Evolutionary conservation across 192 early-diverging fungal species (phyloP).

Genomic region (Geranomyces michiganensis): DNA sequence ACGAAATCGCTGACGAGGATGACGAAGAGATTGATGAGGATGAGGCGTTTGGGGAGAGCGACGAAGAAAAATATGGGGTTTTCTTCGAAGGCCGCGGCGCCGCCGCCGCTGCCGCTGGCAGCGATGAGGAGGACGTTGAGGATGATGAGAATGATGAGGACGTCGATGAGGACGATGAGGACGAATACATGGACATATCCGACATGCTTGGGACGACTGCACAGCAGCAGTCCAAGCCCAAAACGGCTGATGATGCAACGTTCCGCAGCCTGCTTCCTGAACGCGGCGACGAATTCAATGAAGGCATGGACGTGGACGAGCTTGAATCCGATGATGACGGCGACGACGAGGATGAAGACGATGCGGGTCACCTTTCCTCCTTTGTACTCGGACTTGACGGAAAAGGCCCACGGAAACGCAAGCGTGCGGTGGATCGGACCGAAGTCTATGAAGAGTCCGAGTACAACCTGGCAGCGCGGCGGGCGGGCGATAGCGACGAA

Average conservation of each 20-base stretch:
- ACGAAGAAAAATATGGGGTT: slow-evolving; percentile 80
- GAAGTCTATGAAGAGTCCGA: slow-evolving; percentile 77
- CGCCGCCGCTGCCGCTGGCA: not conserved
- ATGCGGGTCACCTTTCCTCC: slow-evolving; percentile 25
- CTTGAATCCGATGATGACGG: slow-evolving; percentile 15
- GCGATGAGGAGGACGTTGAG: slow-evolving; percentile 31
- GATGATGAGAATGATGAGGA: slow-evolving; percentile 44
- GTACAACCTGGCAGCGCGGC: slow-evolving; percentile 54
- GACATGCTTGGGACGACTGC: slow-evolving; percentile 27
- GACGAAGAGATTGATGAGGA: slow-evolving; percentile 95
- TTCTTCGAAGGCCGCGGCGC: slow-evolving; percentile 59
- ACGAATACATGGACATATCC: slow-evolving; percentile 57
- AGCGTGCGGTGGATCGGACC: slow-evolving; percentile 57
- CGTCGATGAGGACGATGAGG: slow-evolving; percentile 51
- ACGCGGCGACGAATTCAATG: slow-evolving; percentile 1
- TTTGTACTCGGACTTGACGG: slow-evolving; percentile 65
- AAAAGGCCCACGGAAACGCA: slow-evolving; percentile 55
- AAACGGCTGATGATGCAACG: slow-evolving; percentile 3
- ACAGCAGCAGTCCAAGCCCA: slow-evolving; percentile 11
- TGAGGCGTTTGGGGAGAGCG: slow-evolving; percentile 82
- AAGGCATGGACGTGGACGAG: slow-evolving; percentile 15
- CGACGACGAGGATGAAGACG: slow-evolving; percentile 28
- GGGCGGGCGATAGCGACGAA: slow-evolving; percentile 4
- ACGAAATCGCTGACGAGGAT: slow-evolving; percentile 80
- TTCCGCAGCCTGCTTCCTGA: slow-evolving; percentile 21